Percentiles rank a stretch among this genome's conserved stretches.
Conservation (phyloP, 768 basidiomycete species). For the Auricularia sp. region DNA sequence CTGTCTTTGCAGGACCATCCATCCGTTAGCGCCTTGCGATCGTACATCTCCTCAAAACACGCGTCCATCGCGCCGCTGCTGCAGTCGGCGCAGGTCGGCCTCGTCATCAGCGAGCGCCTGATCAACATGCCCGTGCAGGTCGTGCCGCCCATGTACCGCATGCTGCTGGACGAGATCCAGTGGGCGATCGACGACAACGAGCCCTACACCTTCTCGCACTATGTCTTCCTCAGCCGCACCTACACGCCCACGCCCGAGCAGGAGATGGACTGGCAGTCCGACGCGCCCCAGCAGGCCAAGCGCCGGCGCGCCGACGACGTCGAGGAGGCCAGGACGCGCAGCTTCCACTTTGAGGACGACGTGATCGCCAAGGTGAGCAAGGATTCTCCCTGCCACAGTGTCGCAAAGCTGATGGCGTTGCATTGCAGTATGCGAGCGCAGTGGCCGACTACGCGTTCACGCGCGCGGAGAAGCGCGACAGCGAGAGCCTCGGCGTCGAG, state of each 20-base stretch:
- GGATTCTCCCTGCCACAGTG: no score
- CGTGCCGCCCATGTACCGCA: slow-evolving; percentile 83
- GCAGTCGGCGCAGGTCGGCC: slow-evolving; percentile 50
- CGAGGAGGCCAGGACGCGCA: slow-evolving; percentile 47
- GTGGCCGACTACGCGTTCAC: slow-evolving; percentile 46
- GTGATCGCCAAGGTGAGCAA: slow-evolving; percentile 49
- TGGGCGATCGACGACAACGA: slow-evolving; percentile 58
- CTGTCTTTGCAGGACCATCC: slow-evolving; percentile 47
- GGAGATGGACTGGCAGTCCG: slow-evolving; percentile 39
- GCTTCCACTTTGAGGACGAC: slow-evolving; percentile 85
- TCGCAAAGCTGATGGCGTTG: not conserved
- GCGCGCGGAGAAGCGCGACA: slow-evolving; percentile 41
- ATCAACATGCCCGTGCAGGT: slow-evolving; percentile 95
- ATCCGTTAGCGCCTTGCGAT: slow-evolving; percentile 55
- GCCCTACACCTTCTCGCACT: slow-evolving; percentile 63
- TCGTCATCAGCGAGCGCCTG: slow-evolving; percentile 79
- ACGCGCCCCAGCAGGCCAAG: slow-evolving; percentile 25
- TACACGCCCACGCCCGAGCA: slow-evolving; percentile 68
- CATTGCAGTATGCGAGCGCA: slow-evolving; percentile 37
- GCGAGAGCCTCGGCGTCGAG: slow-evolving; percentile 65
- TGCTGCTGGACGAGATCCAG: slow-evolving; percentile 77
- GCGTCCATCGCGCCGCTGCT: slow-evolving; percentile 26
- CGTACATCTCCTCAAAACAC: slow-evolving; percentile 60
- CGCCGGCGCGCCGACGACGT: slow-evolving; percentile 24
- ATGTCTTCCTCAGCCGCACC: slow-evolving; percentile 65